Percentiles rank a stretch among this genome's conserved stretches.
Conservation (phyloP, 441 rosid genomes). For the Geranium incanum region DNA sequence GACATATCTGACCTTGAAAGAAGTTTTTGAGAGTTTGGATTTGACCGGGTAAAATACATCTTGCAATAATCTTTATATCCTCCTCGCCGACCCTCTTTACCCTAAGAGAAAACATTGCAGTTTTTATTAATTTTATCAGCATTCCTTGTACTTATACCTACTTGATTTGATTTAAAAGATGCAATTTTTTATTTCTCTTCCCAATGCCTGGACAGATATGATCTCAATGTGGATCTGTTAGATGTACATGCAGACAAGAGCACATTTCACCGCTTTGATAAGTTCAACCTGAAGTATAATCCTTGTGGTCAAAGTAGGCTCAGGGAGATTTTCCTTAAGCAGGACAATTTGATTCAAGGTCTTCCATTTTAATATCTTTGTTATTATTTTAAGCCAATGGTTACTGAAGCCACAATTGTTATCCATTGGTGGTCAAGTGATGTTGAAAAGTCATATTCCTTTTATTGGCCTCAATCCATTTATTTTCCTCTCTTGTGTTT, state of each 20-base stretch:
- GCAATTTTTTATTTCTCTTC: constrained; percentile 2
- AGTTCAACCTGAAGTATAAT: constrained; percentile 96
- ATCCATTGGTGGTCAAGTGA: not conserved
- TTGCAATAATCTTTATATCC: not conserved
- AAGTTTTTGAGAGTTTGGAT: constrained; percentile 95
- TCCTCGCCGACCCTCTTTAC: not conserved
- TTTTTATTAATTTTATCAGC: constrained; percentile 1
- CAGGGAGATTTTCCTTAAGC: constrained; percentile 97
- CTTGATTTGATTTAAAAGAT: constrained; percentile 14
- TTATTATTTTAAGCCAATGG: not conserved
- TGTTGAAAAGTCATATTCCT: not conserved
- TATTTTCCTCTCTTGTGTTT: constrained; percentile 10
- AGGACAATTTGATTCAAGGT: constrained; percentile 99
- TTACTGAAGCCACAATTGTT: not conserved
- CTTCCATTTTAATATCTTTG: constrained; percentile 10
- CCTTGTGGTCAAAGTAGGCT: constrained; percentile 99
- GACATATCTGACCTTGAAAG: constrained; percentile 90
- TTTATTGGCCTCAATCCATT: constrained; percentile 14
- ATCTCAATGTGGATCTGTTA: constrained; percentile 89
- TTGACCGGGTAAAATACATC: constrained; percentile 59
- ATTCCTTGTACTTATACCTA: not conserved
- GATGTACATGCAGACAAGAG: constrained; percentile 98
- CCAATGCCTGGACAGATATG: constrained; percentile 51
- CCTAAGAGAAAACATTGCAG: not conserved
- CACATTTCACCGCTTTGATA: constrained; percentile 74